These are phyloP conservation scores for Termitomyces sp. DNA, from an alignment of 768 basidiomycete genomes.

Conservation along the genomic window DNA sequence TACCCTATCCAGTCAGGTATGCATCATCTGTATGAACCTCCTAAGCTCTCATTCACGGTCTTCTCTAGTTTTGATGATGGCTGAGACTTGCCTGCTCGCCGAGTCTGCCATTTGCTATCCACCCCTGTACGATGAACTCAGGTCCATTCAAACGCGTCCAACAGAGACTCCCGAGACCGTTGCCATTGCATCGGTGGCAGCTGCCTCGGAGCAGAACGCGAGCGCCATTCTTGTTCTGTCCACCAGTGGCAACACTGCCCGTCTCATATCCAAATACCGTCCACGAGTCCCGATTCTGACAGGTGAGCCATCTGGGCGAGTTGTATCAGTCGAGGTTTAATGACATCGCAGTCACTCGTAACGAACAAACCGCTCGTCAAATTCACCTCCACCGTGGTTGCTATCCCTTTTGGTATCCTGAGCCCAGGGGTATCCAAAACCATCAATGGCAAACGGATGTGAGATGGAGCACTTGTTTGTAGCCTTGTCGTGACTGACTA, in stretches of 20 bases:
- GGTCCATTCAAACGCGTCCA: conserved; percentile 72
- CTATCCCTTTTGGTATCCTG: conserved; percentile 96
- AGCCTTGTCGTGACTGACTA: conserved; percentile 6
- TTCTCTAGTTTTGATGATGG: conserved; percentile 91
- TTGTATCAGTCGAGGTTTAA: not conserved
- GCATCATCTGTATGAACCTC: conserved; percentile 15
- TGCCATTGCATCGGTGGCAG: conserved; percentile 92
- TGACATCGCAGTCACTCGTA: conserved; percentile 75
- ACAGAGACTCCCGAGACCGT: conserved; percentile 95
- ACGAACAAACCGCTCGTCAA: conserved; percentile 92
- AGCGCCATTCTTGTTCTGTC: conserved; percentile 94
- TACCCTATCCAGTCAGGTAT: conserved; percentile 94
- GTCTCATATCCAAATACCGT: conserved; percentile 94
- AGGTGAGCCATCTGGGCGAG: conserved; percentile 39
- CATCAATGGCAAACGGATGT: conserved; percentile 99
- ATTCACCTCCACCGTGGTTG: conserved; percentile 95
- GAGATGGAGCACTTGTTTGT: conserved; percentile 22
- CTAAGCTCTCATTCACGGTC: not conserved
- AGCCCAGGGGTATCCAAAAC: conserved; percentile 82
- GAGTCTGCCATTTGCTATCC: conserved; percentile 95
- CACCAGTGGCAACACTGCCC: conserved; percentile 94
- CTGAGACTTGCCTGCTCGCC: conserved; percentile 95
- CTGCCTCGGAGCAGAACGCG: conserved; percentile 91
- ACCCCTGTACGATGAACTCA: conserved; percentile 87
- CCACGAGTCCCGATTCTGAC: conserved; percentile 93